Base-by-base conservation (phyloP, 805 yeast species). In the Grigorovia jiainica region DNA sequence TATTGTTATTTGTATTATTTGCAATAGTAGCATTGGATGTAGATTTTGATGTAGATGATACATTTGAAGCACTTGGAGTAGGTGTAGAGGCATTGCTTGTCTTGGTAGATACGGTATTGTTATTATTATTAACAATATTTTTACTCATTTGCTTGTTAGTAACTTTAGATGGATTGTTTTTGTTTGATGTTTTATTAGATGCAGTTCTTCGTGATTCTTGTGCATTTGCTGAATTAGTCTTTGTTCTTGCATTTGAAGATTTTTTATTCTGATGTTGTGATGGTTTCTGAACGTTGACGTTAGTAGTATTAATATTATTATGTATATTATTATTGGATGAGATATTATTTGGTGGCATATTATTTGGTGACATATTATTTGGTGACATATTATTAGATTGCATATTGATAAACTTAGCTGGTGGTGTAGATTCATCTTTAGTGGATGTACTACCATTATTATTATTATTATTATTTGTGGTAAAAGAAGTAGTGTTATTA, bases 271-370 rank as follows among this genome's bases (percentile, higher is more conserved):
- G 30, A 25, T 18, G 17, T 29, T 38, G 34, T 31, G 36, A 38
- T 23, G n/a, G n/a, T n/a, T n/a, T n/a, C n/a, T n/a, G n/a, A n/a
- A n/a, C n/a, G n/a, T n/a, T n/a, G n/a, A n/a, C n/a, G n/a, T 19
- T 10, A 27, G 6, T 27, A 15, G 15, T 27, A 15, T 13, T 27
- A 13, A 6, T 27, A 13, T 27, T 27, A 24, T 19, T 36, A 8
- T 21, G n/a, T 9, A 29, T 38, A 33, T 27, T 36, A 45, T 34
- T 44, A 34, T n/a, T n/a, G n/a, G n/a, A n/a, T n/a, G n/a, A n/a
- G n/a, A n/a, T n/a, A n/a, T n/a, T n/a, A n/a, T n/a, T n/a, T n/a
- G n/a, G n/a, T n/a, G n/a, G n/a, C n/a, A n/a, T n/a, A n/a, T n/a
- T n/a, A n/a, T n/a, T n/a, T n/a, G n/a, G n/a, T 27, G 15, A 10